Evolutionary conservation across 2,329 filamentous ascomycete species (phyloP), one percentile per base, ranked within the genome.

Genomic region (Fusarium floridanum): DNA sequence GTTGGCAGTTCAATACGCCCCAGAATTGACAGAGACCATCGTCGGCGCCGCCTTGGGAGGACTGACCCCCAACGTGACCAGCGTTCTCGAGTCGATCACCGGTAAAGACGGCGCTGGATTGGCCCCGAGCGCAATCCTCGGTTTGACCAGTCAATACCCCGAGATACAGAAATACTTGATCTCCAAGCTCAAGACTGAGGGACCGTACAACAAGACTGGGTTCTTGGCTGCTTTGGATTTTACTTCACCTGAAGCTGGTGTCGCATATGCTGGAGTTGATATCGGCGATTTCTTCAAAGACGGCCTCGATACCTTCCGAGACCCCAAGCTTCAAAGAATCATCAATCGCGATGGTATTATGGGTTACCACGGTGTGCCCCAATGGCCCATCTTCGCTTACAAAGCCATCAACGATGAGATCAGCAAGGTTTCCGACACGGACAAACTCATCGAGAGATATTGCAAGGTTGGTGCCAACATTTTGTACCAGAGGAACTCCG

Each of bases 1-100:
- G 60, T 77, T 90, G 24, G 87, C 88, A 50, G 80, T 82, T 1
- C 80, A 81, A 6, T 91, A 91, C 69, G 88, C 89, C 0, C 87
- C 88, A 0, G 87, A 89, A 43, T 78, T 91, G 6, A 37, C 63
- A 8, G 59, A 36, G 7, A 79, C 82, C 3, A 82, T 91, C 36
- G 80, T 80, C 1, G 88, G 87, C 4, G 85, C 83, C 2, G 88
- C 86, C 0, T 71, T 90, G 0, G 88, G 88, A 5, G 88, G 88
- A 0, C 70, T 86, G 5, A 82, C 85, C 0, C 82, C 86, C 0
- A 85, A 87, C 29, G 74, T 85, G 11, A 80, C 79, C 2, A 80
- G 75, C 3, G 82, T 84, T 10, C 62, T 88, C 2, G 45, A 76
- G 4, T 67, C 78, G 0, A 76, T 84, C 12, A 83, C 83, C 22